Percentiles rank a stretch among this genome's conserved stretches.
Evolutionary conservation across 108 stramenopile species (phyloP).

Genomic region (Schizochytrium sp.): DNA sequence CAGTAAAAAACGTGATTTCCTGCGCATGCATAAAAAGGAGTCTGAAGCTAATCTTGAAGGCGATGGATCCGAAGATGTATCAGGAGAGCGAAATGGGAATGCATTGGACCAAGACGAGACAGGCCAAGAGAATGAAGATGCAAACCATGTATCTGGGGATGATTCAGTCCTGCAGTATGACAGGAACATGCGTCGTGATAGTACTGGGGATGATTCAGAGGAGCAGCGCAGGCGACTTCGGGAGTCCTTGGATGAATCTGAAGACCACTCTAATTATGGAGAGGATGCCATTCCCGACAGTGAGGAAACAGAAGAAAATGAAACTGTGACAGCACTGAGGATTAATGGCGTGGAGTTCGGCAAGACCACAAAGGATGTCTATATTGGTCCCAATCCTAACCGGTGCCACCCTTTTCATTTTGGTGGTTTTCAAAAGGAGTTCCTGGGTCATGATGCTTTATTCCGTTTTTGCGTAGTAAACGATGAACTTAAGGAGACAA

Average conservation of each 20-base stretch:
- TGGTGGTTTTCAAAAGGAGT: constrained; percentile 30
- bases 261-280: no score
- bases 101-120: neutral
- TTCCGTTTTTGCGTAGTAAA: neutral
- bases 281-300: no score
- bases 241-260: no score
- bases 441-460: neutral
- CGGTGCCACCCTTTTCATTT: constrained; percentile 26
- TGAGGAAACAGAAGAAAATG: neutral
- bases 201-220: no score
- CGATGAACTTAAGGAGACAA: neutral
- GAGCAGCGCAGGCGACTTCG: no score
- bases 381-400: constrained; percentile 3
- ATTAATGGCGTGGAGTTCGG: neutral
- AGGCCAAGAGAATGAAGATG: constrained; percentile 9
- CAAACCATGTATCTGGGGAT: no score
- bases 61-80: neutral
- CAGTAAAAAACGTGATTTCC: neutral
- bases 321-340: neutral
- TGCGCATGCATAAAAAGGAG: neutral
- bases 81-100: neutral
- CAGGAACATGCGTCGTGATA: no score
- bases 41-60: neutral
- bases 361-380: constrained; percentile 50
- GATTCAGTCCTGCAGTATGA: no score